Evolutionary conservation across 495 filamentous ascomycete species (phyloP).

Genomic region (Neurospora sp.): DNA sequence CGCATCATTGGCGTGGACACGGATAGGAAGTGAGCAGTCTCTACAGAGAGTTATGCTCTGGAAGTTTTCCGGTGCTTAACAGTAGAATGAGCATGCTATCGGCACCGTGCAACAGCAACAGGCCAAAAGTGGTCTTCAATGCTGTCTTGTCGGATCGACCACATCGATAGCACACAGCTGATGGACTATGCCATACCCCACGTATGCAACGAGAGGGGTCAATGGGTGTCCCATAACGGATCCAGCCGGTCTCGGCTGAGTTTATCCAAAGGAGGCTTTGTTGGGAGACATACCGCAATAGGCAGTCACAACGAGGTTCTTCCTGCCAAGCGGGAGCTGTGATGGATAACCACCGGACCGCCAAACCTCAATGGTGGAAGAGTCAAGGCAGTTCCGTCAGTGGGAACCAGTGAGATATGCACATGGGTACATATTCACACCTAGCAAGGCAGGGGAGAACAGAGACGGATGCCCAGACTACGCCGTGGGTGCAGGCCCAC

Average conservation of each 20-base stretch:
- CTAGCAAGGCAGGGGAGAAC: neutral
- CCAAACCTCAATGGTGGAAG: neutral
- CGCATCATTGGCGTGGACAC: constrained; percentile 62
- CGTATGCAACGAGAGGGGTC: neutral
- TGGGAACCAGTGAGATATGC: neutral
- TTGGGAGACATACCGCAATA: neutral
- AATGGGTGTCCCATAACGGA: neutral
- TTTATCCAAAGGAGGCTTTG: neutral
- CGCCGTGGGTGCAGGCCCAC: neutral
- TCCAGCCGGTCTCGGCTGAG: neutral
- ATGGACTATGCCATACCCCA: neutral
- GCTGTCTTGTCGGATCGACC: neutral
- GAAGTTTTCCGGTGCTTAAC: neutral
- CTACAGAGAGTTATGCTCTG: neutral
- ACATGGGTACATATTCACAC: neutral
- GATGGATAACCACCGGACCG: neutral
- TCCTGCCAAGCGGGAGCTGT: neutral
- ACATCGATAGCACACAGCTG: neutral
- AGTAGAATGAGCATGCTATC: neutral
- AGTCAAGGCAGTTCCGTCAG: neutral
- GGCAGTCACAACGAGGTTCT: neutral
- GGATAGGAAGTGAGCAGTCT: constrained; percentile 27
- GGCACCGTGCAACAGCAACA: neutral
- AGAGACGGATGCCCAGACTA: neutral
- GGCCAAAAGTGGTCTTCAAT: neutral